These are phyloP conservation scores for Backusella tarrabulga DNA, from an alignment of 192 early-diverging fungal species.

Conservation along the genomic window DNA sequence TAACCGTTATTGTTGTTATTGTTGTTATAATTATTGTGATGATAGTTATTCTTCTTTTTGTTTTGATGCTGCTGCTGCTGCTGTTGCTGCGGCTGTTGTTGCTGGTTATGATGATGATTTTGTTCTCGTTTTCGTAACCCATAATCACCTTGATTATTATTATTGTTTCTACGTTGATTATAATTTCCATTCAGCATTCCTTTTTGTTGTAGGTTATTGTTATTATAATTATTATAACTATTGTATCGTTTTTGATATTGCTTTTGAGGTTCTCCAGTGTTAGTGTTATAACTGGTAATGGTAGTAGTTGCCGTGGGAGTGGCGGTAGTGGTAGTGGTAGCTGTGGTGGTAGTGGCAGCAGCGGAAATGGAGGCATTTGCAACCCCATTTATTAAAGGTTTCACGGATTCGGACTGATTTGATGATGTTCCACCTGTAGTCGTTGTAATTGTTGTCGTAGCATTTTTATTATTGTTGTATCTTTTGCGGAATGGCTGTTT, in stretches of 20 bases:
- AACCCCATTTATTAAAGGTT: not conserved
- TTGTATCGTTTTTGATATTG: not conserved
- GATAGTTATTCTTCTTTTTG: not conserved
- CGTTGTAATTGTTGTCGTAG: not conserved
- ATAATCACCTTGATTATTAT: not conserved
- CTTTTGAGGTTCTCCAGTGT: not conserved
- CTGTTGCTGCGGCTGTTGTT: not conserved
- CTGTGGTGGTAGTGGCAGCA: not conserved
- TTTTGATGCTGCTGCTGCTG: not conserved
- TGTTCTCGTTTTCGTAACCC: slow-evolving; percentile 2
- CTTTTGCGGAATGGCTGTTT: not conserved
- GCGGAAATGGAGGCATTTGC: not conserved
- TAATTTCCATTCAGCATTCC: not conserved
- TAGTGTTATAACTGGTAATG: not conserved
- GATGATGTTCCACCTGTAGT: not conserved
- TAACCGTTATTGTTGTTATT: not conserved
- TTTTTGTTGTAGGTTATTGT: not conserved
- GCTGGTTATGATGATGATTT: not conserved
- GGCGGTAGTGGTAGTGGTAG: not conserved
- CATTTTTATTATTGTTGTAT: not conserved
- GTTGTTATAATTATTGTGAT: not conserved
- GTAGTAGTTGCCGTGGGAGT: not conserved
- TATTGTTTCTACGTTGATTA: slow-evolving; percentile 3
- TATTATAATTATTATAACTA: not conserved
- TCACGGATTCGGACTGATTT: not conserved